phyloP scores from a whole-genome alignment of 2,329 filamentous ascomycete species.

The Penicillium sp. region DNA sequence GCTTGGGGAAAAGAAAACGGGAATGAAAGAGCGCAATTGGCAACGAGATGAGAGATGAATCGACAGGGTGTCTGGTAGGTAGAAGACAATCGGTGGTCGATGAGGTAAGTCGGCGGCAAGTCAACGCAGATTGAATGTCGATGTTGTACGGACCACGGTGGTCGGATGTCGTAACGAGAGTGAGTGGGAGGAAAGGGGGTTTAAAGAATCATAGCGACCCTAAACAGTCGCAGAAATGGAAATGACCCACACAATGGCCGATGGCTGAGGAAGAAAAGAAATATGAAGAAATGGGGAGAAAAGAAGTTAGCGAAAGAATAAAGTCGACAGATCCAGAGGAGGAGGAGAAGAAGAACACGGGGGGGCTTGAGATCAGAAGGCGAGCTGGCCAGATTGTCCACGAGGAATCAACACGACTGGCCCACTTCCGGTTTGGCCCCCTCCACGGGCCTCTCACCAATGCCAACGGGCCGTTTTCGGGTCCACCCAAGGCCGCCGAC shows the following conservation, averaged over 20 bases:
- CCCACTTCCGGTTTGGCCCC: constrained; percentile 14
- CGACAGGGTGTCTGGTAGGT: not conserved
- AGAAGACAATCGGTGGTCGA: constrained; percentile 1
- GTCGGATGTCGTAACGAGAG: constrained; percentile 5
- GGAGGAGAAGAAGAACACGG: constrained; percentile 7
- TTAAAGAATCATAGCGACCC: constrained; percentile 19
- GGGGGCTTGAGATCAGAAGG: constrained; percentile 7
- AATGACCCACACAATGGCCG: constrained; percentile 1
- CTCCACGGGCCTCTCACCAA: not conserved
- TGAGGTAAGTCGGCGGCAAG: not conserved
- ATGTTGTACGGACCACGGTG: constrained; percentile 1
- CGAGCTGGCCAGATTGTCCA: constrained; percentile 19
- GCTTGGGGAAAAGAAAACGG: not conserved
- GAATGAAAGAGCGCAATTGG: not conserved
- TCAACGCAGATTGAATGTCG: not conserved
- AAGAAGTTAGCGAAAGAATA: not conserved
- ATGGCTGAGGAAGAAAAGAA: constrained; percentile 3
- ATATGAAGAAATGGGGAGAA: not conserved
- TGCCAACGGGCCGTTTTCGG: constrained; percentile 16
- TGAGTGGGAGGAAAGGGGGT: constrained; percentile 11
- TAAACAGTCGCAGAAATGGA: constrained; percentile 5
- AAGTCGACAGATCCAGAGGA: not conserved
- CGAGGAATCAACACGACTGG: constrained; percentile 12
- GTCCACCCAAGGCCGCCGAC: not conserved
- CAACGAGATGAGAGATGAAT: not conserved